Evolutionary conservation across 768 basidiomycete species (phyloP).

Genomic region (Asterophora parasitica): DNA sequence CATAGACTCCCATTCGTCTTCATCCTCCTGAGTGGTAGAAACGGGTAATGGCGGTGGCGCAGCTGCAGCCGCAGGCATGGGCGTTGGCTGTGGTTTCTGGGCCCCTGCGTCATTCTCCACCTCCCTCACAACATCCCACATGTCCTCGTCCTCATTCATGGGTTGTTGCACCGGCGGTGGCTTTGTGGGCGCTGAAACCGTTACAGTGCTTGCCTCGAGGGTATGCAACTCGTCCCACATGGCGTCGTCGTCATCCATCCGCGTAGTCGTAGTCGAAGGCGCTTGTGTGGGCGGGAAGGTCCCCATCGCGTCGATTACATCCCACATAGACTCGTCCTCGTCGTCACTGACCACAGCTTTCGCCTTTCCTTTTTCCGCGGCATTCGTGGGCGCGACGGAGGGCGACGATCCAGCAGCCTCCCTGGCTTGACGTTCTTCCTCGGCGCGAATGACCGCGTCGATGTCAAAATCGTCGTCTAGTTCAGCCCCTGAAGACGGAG

Average conservation of each 20-base stretch:
- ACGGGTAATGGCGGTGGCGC: constrained; percentile 8
- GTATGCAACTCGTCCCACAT: constrained; percentile 25
- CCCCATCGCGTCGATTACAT: constrained; percentile 47
- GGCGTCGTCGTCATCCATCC: constrained; percentile 11
- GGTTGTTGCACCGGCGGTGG: background rate
- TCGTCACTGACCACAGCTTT: constrained; percentile 16
- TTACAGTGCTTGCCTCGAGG: constrained; percentile 1
- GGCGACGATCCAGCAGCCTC: constrained; percentile 5
- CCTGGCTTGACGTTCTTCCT: constrained; percentile 30
- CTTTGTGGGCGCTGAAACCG: background rate
- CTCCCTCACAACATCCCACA: constrained; percentile 68
- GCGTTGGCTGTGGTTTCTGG: constrained; percentile 8
- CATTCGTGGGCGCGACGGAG: background rate
- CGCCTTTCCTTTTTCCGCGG: background rate
- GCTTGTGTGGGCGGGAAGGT: background rate
- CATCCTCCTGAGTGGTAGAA: constrained; percentile 25
- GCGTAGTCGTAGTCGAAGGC: background rate
- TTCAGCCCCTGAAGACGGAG: constrained; percentile 38
- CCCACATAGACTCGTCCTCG: constrained; percentile 69
- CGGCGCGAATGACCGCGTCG: constrained; percentile 45
- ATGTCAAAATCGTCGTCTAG: constrained; percentile 43
- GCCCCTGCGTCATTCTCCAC: constrained; percentile 34
- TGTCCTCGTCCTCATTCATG: constrained; percentile 56
- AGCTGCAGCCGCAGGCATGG: constrained; percentile 3
- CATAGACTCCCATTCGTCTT: constrained; percentile 64